Evolutionary conservation across 257 asterid genomes (phyloP).

Genomic region (Apocynum venetum): DNA sequence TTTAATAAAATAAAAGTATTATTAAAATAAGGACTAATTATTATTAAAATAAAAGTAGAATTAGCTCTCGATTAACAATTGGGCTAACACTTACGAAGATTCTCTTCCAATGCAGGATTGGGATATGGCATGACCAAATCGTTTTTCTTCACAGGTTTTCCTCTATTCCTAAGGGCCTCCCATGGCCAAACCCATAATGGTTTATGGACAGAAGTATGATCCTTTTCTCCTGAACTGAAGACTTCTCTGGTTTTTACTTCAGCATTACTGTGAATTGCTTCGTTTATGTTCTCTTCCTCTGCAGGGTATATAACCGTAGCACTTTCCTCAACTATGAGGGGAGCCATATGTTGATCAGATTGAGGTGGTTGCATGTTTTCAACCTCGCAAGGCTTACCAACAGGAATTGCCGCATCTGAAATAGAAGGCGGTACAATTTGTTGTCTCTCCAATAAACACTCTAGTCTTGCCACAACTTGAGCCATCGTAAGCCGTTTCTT

Average conservation of each 20-base stretch:
- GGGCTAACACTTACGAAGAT: too few relatives aligned
- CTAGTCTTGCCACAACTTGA: conserved; percentile 9
- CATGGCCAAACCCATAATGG: background rate
- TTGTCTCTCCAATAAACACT: background rate
- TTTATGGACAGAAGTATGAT: background rate
- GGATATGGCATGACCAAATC: too few relatives aligned
- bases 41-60: too few relatives aligned
- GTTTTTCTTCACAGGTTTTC: background rate
- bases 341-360: background rate
- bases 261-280: background rate
- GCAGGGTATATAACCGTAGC: background rate
- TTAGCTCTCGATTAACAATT: too few relatives aligned
- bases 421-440: background rate
- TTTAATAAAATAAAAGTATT: too few relatives aligned
- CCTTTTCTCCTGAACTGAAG: background rate
- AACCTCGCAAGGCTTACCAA: background rate
- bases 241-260: background rate
- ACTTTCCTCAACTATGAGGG: background rate
- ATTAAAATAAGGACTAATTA: too few relatives aligned
- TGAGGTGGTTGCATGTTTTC: background rate
- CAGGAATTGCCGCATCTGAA: too few relatives aligned
- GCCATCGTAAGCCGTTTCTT: conserved; percentile 9
- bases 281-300: background rate
- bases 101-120: too few relatives aligned
- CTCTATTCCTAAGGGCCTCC: background rate